phyloP scores from a whole-genome alignment of 1,139 yeast genomes.

The Arxiozyma slooffiae region DNA sequence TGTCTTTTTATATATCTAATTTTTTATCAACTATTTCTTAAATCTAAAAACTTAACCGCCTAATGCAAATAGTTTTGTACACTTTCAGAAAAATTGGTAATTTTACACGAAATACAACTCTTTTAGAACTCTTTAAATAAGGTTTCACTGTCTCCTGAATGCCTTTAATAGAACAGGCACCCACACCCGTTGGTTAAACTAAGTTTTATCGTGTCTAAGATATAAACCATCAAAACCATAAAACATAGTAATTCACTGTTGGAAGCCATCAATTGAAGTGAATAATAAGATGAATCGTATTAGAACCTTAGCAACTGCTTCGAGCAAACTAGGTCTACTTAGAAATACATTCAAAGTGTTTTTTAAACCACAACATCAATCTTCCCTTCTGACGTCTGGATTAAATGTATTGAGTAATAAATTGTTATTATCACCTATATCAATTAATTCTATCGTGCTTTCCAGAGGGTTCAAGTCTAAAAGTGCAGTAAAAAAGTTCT shows the following conservation, averaged over 20 bases:
- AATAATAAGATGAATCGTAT: neutral
- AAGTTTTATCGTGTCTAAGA: too few relatives aligned
- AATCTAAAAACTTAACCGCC: neutral
- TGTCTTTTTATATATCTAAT: neutral
- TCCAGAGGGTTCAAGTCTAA: constrained; percentile 56
- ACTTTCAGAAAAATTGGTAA: neutral
- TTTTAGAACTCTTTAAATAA: neutral
- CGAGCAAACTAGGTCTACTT: neutral
- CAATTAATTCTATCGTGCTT: neutral
- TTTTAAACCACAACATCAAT: neutral
- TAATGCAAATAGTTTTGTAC: neutral
- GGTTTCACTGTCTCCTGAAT: neutral
- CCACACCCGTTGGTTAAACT: too few relatives aligned
- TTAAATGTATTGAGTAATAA: neutral
- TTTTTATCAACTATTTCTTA: neutral
- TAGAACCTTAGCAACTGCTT: neutral
- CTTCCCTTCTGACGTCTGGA: neutral
- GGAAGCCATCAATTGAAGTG: neutral
- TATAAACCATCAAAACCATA: too few relatives aligned
- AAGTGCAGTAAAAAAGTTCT: constrained; percentile 84
- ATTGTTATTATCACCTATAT: neutral
- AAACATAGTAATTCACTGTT: too few relatives aligned
- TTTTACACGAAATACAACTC: neutral
- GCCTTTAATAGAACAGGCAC: neutral
- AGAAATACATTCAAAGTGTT: neutral